Evolutionary conservation across 768 basidiomycete species (phyloP).

Genomic region (Pulveroboletus frians): DNA sequence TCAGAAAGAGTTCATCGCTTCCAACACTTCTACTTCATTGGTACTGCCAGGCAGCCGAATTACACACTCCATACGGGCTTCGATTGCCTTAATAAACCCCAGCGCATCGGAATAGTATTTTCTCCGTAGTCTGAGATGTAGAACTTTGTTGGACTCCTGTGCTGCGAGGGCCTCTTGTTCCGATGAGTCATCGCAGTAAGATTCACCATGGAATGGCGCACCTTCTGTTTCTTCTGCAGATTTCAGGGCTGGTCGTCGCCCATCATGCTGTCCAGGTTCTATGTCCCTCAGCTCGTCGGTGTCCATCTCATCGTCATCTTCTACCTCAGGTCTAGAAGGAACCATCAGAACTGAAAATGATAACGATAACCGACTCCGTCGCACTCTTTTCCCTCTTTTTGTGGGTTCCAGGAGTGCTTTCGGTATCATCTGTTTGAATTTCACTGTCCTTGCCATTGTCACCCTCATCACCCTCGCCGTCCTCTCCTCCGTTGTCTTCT

Average conservation of each 20-base stretch:
- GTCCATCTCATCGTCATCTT: constrained; percentile 51
- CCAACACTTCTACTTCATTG: constrained; percentile 77
- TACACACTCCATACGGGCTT: constrained; percentile 65
- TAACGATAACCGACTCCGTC: not conserved
- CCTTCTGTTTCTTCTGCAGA: constrained; percentile 41
- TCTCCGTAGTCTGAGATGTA: constrained; percentile 66
- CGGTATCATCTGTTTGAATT: constrained; percentile 23
- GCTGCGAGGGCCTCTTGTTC: constrained; percentile 70
- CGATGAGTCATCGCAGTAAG: constrained; percentile 60
- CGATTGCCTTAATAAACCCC: constrained; percentile 69
- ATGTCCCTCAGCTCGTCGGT: constrained; percentile 42
- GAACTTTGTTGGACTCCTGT: constrained; percentile 60
- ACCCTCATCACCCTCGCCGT: constrained; percentile 34
- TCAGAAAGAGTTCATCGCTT: constrained; percentile 90
- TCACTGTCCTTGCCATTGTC: constrained; percentile 32
- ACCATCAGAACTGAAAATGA: constrained; percentile 9
- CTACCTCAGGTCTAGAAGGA: constrained; percentile 15
- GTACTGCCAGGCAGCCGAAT: constrained; percentile 80
- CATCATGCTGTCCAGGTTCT: constrained; percentile 33
- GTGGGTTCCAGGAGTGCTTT: constrained; percentile 25
- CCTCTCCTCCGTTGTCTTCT: constrained; percentile 18
- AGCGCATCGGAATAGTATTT: constrained; percentile 86
- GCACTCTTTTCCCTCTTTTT: constrained; percentile 31
- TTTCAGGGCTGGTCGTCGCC: constrained; percentile 34
- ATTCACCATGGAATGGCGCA: constrained; percentile 67